Conservation (phyloP, 805 yeast species). For the Nakazawaea peltata region DNA sequence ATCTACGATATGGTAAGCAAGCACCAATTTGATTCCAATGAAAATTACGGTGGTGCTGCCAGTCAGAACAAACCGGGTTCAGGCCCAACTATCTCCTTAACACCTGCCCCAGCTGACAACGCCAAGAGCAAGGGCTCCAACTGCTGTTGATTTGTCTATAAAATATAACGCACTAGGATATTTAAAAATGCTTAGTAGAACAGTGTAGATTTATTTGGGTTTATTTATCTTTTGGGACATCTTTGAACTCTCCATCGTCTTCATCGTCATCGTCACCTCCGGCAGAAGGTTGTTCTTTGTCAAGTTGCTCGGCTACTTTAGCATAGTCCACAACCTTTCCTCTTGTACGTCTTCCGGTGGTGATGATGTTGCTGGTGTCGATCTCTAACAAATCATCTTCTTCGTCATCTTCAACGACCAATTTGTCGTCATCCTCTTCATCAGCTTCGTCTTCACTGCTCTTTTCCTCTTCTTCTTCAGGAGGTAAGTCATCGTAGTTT, state of each 20-base stretch:
- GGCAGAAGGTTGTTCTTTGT: slow-evolving; percentile 35
- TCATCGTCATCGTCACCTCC: slow-evolving; percentile 40
- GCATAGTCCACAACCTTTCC: slow-evolving; percentile 82
- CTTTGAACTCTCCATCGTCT: slow-evolving; percentile 39
- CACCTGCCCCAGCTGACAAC: slow-evolving; percentile 87
- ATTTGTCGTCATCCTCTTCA: slow-evolving; percentile 40
- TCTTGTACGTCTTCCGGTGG: slow-evolving; percentile 83
- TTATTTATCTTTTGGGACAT: too few species aligned
- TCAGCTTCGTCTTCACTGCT: slow-evolving; percentile 32
- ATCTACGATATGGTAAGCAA: slow-evolving; percentile 92
- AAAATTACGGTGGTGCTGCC: slow-evolving; percentile 30
- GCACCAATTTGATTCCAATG: slow-evolving; percentile 86
- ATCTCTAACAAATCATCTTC: slow-evolving; percentile 78
- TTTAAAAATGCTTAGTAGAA: too few species aligned
- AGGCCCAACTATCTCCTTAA: slow-evolving; percentile 87
- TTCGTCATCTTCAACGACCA: slow-evolving; percentile 50
- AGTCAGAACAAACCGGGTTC: slow-evolving; percentile 50
- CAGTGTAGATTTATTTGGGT: neutral
- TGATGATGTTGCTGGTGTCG: slow-evolving; percentile 74
- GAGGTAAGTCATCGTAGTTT: slow-evolving; percentile 54
- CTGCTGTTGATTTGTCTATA: slow-evolving; percentile 83
- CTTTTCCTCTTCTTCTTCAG: slow-evolving; percentile 33
- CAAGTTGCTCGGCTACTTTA: slow-evolving; percentile 69
- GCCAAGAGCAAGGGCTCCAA: slow-evolving; percentile 44
- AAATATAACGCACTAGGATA: too few species aligned